phyloP scores from a whole-genome alignment of 2,329 filamentous ascomycete genomes.

The Dryadomyces quercus-mongolicae region DNA sequence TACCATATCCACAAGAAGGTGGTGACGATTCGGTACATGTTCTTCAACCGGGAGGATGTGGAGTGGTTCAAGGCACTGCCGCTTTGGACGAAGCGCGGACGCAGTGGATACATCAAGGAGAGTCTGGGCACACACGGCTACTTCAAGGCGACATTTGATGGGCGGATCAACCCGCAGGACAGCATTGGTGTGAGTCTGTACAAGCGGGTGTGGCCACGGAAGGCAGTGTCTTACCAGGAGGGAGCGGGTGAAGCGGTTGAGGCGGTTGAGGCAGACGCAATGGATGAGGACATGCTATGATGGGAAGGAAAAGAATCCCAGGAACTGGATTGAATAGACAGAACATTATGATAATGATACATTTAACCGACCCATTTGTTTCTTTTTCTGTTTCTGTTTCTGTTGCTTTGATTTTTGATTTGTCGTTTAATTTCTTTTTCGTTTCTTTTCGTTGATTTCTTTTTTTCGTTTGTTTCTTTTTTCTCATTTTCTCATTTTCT shows the following conservation, averaged over 20 bases:
- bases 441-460: too few species aligned
- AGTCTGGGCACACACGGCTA: slow-evolving; percentile 94
- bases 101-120: slow-evolving; percentile 89
- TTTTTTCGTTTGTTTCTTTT: neutral
- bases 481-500: too few species aligned
- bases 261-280: slow-evolving; percentile 13
- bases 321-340: slow-evolving; percentile 3
- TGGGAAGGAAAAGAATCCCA: neutral
- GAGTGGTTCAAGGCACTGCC: slow-evolving; percentile 96
- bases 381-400: neutral
- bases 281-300: slow-evolving; percentile 27
- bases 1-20: slow-evolving; percentile 98
- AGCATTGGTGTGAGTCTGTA: slow-evolving; percentile 83
- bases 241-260: slow-evolving; percentile 25
- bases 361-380: too few species aligned
- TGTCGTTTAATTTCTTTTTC: neutral
- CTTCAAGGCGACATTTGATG: slow-evolving; percentile 98
- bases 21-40: slow-evolving; percentile 98
- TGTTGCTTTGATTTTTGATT: neutral
- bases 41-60: slow-evolving; percentile 93
- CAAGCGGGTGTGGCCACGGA: slow-evolving; percentile 73
- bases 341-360: slow-evolving; percentile 8
- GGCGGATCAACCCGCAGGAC: slow-evolving; percentile 90
- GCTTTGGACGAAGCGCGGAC: slow-evolving; percentile 81
- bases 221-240: slow-evolving; percentile 37